Base-by-base conservation (phyloP, 495 filamentous ascomycete genomes). In the Halenospora varia region DNA sequence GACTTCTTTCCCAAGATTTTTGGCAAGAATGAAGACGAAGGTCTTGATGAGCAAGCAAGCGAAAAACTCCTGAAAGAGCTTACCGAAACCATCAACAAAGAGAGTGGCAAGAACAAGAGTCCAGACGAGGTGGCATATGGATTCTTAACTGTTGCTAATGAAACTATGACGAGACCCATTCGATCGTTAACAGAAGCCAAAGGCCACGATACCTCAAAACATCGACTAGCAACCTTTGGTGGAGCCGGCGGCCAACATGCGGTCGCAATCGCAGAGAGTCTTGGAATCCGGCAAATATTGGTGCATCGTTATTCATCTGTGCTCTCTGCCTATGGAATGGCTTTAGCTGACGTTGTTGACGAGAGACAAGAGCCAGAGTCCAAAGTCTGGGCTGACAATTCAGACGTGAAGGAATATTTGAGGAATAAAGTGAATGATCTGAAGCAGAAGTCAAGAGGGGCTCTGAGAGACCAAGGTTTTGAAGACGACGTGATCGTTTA, bases 1-100 rank as follows among this genome's bases (percentile, higher is more conserved):
- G 90, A 96, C 59, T 97, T 96, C 73, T 98, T 98, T 70, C 94
- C 94, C 2, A 92, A 94, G 64, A 97, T 98, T 54, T 97, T 98
- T 62, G 94, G 94, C 24, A 86, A 89, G 66, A 88, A 90, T 40
- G 94, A 98, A 67, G 77, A 97, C 57, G 87, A 96, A 68, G 88
- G 85, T 0, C 71, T 98, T 10, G 94, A 98, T 66, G 77, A 80
- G 10, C 80, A 87, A 55, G 88, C 88, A 0, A 95, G 89, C 51
- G 78, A 86, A 61, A 86, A 83, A 63, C 75, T 89, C 3, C 90
- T 98, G 61, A 73, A 85, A 48, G 85, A 93, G 55, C 73, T 97
- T 26, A 85, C 92, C 0, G 79, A 88, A 10, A 78, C 88, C 55
- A 87, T 97, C 62, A 92, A 96, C 61, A 74, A 77, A 20, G 65